Evolutionary conservation across 2,329 filamentous ascomycete species (phyloP).

Genomic region (Ceratocystis papillata): DNA sequence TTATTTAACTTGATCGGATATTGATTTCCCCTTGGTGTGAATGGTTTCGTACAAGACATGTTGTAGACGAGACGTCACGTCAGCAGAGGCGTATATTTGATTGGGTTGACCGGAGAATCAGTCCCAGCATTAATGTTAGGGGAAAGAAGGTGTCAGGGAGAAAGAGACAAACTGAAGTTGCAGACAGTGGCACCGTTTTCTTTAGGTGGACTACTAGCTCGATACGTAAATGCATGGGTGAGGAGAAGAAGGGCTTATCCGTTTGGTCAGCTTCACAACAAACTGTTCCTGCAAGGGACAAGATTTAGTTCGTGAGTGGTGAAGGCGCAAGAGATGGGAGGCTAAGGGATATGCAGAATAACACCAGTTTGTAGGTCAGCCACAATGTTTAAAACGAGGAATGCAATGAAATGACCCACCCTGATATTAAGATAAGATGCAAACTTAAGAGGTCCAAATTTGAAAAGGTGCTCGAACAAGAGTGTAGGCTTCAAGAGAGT

Average conservation of each 20-base stretch:
- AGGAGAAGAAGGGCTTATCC: not conserved
- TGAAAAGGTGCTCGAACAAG: not conserved
- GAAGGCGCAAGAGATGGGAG: not conserved
- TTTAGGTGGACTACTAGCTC: not conserved
- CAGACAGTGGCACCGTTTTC: not conserved
- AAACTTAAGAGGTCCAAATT: too few species aligned
- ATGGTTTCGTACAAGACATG: not conserved
- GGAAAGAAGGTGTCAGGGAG: constrained; percentile 1
- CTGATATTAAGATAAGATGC: too few species aligned
- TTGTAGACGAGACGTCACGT: not conserved
- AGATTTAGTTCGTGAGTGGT: not conserved
- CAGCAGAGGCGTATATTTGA: not conserved
- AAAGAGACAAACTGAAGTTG: constrained; percentile 1
- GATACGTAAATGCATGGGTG: not conserved
- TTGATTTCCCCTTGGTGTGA: not conserved
- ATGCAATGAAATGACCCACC: too few species aligned
- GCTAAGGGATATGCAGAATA: too few species aligned
- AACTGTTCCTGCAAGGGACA: not conserved
- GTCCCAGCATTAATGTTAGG: not conserved
- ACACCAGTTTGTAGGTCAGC: too few species aligned
- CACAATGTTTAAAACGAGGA: too few species aligned
- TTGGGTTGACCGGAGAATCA: not conserved
- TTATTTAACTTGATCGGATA: not conserved
- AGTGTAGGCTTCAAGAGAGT: not conserved
- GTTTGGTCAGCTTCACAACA: not conserved